Percentiles rank a stretch among this genome's conserved stretches.
phyloP scores from a whole-genome alignment of 2,329 filamentous ascomycete species.

The Calonectria ilicicola region DNA sequence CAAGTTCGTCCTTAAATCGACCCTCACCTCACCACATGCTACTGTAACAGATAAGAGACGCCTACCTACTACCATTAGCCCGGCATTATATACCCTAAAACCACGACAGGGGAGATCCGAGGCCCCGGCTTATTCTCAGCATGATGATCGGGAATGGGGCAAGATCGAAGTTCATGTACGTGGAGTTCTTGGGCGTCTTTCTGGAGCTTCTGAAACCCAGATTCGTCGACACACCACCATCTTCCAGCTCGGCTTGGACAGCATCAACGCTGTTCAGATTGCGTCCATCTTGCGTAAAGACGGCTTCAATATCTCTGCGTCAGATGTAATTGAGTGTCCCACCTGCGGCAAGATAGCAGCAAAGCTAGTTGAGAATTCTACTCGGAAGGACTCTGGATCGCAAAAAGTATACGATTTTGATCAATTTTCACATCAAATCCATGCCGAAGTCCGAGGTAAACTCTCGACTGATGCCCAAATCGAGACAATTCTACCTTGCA shows the following conservation, averaged over 20 bases:
- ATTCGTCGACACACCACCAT: conserved; percentile 77
- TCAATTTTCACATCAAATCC: conserved; percentile 51
- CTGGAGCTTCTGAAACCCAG: conserved; percentile 58
- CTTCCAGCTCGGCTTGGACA: conserved; percentile 90
- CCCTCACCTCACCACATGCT: conserved; percentile 45
- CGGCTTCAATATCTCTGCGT: conserved; percentile 70
- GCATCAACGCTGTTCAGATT: conserved; percentile 87
- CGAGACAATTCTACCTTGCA: conserved; percentile 79
- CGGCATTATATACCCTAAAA: conserved; percentile 35
- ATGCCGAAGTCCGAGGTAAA: conserved; percentile 41
- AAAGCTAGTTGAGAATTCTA: conserved; percentile 35
- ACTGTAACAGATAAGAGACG: conserved; percentile 27
- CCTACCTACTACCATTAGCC: conserved; percentile 37
- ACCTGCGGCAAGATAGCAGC: conserved; percentile 56
- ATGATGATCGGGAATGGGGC: conserved; percentile 57
- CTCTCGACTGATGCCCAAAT: conserved; percentile 49
- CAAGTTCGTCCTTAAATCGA: conserved; percentile 42
- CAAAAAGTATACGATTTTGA: conserved; percentile 52
- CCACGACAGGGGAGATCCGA: conserved; percentile 36
- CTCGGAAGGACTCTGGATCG: background rate
- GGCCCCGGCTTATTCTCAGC: conserved; percentile 23
- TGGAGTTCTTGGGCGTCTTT: conserved; percentile 68
- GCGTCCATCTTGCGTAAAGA: conserved; percentile 73
- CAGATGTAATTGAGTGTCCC: conserved; percentile 78
- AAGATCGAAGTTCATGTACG: conserved; percentile 65